Evolutionary conservation across 176 grass and related monocot species (phyloP).

Genomic region (Ensete ventricosum): DNA sequence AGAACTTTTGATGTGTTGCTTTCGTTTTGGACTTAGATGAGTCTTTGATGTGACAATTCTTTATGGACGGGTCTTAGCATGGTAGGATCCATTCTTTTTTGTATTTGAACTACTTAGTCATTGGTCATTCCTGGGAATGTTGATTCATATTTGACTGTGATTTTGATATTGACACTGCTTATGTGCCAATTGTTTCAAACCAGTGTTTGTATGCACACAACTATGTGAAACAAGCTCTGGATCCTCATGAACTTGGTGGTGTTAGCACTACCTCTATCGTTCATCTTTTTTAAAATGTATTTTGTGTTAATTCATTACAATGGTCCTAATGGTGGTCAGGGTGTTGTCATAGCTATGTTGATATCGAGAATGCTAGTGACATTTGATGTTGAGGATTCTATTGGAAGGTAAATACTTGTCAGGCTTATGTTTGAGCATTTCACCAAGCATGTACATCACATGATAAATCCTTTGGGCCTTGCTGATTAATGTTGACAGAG

Average conservation of each 20-base stretch:
- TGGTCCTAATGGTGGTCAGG: too few relatives aligned
- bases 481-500: neutral
- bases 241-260: neutral
- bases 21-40: neutral
- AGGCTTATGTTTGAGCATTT: neutral
- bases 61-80: neutral
- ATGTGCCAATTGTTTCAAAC: neutral
- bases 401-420: neutral
- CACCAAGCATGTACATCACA: neutral
- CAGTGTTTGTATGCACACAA: neutral
- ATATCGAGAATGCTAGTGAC: neutral
- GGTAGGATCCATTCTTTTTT: too few relatives aligned
- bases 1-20: neutral
- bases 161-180: too few relatives aligned
- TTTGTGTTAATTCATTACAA: too few relatives aligned
- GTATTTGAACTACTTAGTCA: neutral
- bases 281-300: too few relatives aligned
- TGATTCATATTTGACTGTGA: neutral
- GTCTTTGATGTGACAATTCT: too few relatives aligned
- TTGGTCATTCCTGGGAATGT: neutral
- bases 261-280: neutral
- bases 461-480: neutral
- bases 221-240: neutral
- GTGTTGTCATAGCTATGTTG: neutral
- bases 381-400: neutral